Percentiles rank a stretch among this genome's conserved stretches.
phyloP scores from a whole-genome alignment of 441 rosid species.

The Kokia cookei region DNA sequence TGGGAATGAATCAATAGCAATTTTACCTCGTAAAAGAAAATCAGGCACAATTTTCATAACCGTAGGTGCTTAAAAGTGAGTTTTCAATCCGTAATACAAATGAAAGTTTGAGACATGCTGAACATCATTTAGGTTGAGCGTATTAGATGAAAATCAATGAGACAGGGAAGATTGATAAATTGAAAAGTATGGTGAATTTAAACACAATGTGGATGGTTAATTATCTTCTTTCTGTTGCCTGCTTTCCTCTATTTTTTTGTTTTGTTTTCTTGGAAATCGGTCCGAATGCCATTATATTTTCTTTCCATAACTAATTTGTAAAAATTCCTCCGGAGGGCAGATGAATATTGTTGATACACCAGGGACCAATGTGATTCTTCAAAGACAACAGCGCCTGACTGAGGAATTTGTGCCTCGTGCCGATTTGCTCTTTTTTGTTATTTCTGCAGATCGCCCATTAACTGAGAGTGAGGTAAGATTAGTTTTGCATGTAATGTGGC shows the following conservation, averaged over 20 bases:
- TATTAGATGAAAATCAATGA: not conserved
- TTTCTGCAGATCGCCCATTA: conserved; percentile 94
- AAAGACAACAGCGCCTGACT: conserved; percentile 89
- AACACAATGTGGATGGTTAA: not conserved
- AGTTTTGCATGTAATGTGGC: conserved; percentile 12
- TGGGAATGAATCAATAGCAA: not conserved
- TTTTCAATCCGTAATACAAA: not conserved
- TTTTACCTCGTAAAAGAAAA: not conserved
- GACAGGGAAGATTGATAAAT: not conserved
- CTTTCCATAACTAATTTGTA: conserved; percentile 15
- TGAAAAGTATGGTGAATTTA: not conserved
- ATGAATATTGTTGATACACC: conserved; percentile 92
- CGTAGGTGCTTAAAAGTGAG: not conserved
- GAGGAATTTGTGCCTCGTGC: conserved; percentile 97
- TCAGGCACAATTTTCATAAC: not conserved
- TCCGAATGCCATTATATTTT: not conserved
- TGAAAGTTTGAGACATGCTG: not conserved
- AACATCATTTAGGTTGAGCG: not conserved
- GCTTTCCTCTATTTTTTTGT: not conserved
- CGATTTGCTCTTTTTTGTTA: conserved; percentile 85
- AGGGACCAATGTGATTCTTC: conserved; percentile 94
- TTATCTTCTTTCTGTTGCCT: not conserved
- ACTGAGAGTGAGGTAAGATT: conserved; percentile 90
- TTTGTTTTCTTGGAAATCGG: not conserved
- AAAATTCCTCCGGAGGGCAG: conserved; percentile 37